Percentiles rank a stretch among this genome's conserved stretches.
phyloP scores from a whole-genome alignment of 805 yeast genomes.

The Candida nonsorbophila region DNA sequence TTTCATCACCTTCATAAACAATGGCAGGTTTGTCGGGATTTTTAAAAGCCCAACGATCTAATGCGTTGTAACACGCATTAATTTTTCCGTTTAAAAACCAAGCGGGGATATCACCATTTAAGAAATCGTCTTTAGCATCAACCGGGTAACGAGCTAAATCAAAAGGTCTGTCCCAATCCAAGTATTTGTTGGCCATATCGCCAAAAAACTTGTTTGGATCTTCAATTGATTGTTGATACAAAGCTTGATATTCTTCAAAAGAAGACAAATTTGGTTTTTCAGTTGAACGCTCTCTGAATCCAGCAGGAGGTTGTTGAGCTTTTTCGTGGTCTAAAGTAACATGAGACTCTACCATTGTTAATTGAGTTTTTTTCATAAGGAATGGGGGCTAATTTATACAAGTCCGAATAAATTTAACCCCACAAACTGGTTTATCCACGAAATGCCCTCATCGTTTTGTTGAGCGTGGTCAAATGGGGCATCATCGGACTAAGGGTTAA shows the following conservation, averaged over 20 bases:
- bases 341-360: constrained; percentile 14
- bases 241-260: constrained; percentile 43
- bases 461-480: too few species aligned
- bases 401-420: too few species aligned
- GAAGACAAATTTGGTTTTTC: constrained; percentile 43
- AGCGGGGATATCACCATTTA: constrained; percentile 67
- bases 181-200: constrained; percentile 41
- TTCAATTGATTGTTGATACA: constrained; percentile 53
- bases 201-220: constrained; percentile 55
- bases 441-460: too few species aligned
- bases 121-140: constrained; percentile 42
- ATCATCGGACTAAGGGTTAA: too few species aligned
- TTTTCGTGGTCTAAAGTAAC: constrained; percentile 30
- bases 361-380: too few species aligned
- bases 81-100: constrained; percentile 94
- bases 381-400: too few species aligned
- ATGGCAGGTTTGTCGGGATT: constrained; percentile 81
- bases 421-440: too few species aligned
- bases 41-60: constrained; percentile 88
- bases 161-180: constrained; percentile 52
- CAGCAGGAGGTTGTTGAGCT: constrained; percentile 28
- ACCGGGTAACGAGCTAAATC: constrained; percentile 42
- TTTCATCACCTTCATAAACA: constrained; percentile 94
- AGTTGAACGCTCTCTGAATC: constrained; percentile 40
- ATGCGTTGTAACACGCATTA: constrained; percentile 90